phyloP scores from a whole-genome alignment of 2,329 filamentous ascomycete species.

The Graphilbum fragrans region DNA sequence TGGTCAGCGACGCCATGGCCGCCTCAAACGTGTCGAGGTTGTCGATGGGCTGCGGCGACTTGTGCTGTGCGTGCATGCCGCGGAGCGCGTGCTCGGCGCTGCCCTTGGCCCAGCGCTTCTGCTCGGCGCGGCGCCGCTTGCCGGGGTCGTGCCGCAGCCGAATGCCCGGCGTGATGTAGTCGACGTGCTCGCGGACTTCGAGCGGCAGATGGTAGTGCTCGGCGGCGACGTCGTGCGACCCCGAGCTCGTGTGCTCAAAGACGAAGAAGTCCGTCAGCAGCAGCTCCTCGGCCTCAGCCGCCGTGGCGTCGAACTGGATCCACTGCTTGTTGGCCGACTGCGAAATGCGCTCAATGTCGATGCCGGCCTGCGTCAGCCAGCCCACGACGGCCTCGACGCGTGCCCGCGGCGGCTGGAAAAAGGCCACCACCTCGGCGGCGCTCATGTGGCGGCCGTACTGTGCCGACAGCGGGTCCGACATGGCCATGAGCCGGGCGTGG shows the following conservation, averaged over 20 bases:
- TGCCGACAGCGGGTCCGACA: conserved; percentile 15
- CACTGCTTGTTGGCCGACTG: conserved; percentile 14
- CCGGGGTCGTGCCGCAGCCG: conserved; percentile 24
- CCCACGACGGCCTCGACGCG: conserved; percentile 18
- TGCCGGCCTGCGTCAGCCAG: conserved; percentile 21
- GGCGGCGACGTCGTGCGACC: conserved; percentile 11
- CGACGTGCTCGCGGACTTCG: conserved; percentile 33
- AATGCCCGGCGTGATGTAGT: conserved; percentile 44
- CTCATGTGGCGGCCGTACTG: conserved; percentile 26
- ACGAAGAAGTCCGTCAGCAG: conserved; percentile 14
- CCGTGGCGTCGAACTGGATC: conserved; percentile 15
- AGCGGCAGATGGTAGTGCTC: conserved; percentile 30
- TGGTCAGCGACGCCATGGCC: conserved; percentile 1
- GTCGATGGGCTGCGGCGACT: conserved; percentile 1
- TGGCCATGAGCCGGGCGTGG: conserved; percentile 18
- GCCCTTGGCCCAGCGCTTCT: background rate
- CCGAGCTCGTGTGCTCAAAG: conserved; percentile 12
- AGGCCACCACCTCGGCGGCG: conserved; percentile 21
- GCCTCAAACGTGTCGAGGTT: background rate
- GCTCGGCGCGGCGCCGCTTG: background rate
- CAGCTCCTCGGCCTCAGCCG: conserved; percentile 14
- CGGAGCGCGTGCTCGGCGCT: background rate
- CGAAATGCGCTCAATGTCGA: conserved; percentile 11
- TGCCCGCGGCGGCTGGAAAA: conserved; percentile 22
- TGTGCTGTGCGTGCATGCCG: conserved; percentile 1